phyloP scores from a whole-genome alignment of 1,284 basidiomycete genomes.

The Ganoderma leucocontextum region DNA sequence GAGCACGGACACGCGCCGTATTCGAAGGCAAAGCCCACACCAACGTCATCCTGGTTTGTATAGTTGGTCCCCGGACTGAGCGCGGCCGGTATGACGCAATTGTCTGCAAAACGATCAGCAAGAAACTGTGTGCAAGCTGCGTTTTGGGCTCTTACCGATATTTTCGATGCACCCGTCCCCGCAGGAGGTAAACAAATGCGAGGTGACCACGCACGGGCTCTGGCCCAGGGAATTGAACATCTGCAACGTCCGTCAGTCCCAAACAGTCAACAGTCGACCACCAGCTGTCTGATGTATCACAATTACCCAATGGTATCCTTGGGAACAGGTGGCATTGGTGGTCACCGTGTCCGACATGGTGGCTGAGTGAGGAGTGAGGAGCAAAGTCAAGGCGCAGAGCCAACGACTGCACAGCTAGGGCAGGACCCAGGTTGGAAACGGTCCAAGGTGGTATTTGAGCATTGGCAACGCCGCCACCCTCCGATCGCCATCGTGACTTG shows the following conservation, averaged over 20 bases:
- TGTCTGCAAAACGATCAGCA: neutral
- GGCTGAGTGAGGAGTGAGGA: too few species aligned
- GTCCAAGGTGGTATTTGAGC: neutral
- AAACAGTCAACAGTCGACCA: neutral
- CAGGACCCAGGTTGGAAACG: neutral
- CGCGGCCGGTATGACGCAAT: neutral
- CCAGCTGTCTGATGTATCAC: neutral
- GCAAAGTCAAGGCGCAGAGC: neutral
- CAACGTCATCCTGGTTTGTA: neutral
- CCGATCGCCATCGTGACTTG: neutral
- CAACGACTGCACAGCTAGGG: too few species aligned
- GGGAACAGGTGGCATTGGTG: neutral
- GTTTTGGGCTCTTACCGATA: neutral
- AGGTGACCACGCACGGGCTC: constrained; percentile 2
- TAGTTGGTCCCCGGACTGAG: neutral
- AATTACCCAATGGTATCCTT: neutral
- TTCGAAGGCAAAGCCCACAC: neutral
- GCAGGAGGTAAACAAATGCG: neutral
- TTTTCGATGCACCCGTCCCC: neutral
- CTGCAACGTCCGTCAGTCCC: neutral
- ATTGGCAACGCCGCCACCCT: neutral
- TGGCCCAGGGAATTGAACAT: constrained; percentile 3
- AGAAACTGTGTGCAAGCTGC: neutral
- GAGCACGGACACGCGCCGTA: neutral
- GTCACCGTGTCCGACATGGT: constrained; percentile 1